These are phyloP conservation scores for Paraphaeosphaeria sporulosa DNA, from an alignment of 2,329 filamentous ascomycete genomes.

Conservation along the genomic window DNA sequence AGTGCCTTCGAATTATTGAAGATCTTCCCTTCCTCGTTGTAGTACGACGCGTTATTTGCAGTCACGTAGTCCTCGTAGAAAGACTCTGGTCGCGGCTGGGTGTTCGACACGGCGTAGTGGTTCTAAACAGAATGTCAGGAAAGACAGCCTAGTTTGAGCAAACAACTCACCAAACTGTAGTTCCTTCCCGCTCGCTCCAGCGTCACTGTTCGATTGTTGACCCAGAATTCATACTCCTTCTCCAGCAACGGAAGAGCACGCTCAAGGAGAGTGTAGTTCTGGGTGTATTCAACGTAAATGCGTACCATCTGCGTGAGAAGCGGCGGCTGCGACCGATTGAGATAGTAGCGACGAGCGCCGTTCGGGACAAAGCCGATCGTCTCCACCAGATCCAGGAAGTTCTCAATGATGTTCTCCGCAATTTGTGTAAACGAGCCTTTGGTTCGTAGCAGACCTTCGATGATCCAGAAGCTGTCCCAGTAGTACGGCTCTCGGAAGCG, in stretches of 20 bases:
- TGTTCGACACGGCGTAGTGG: conserved; percentile 69
- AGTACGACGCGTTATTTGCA: conserved; percentile 71
- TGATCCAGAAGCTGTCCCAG: conserved; percentile 75
- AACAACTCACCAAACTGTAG: conserved; percentile 55
- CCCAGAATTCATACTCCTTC: conserved; percentile 70
- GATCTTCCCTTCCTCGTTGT: conserved; percentile 64
- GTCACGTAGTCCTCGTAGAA: conserved; percentile 71
- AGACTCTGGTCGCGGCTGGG: conserved; percentile 71
- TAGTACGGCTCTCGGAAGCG: conserved; percentile 76
- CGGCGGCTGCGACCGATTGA: conserved; percentile 73
- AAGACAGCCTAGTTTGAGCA: neutral
- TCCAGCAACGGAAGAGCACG: conserved; percentile 69
- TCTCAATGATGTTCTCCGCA: conserved; percentile 72
- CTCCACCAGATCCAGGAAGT: conserved; percentile 73
- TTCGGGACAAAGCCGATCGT: conserved; percentile 72
- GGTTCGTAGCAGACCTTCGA: conserved; percentile 71
- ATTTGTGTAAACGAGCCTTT: conserved; percentile 69
- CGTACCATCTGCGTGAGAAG: conserved; percentile 72
- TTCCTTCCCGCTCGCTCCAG: conserved; percentile 57
- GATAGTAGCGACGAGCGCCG: conserved; percentile 71
- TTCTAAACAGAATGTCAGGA: conserved; percentile 47
- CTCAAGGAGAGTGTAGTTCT: conserved; percentile 67
- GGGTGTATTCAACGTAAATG: conserved; percentile 69
- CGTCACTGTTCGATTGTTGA: conserved; percentile 65
- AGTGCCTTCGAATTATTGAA: conserved; percentile 62